phyloP scores from a whole-genome alignment of 495 filamentous ascomycete species.

The Podospora comata region DNA sequence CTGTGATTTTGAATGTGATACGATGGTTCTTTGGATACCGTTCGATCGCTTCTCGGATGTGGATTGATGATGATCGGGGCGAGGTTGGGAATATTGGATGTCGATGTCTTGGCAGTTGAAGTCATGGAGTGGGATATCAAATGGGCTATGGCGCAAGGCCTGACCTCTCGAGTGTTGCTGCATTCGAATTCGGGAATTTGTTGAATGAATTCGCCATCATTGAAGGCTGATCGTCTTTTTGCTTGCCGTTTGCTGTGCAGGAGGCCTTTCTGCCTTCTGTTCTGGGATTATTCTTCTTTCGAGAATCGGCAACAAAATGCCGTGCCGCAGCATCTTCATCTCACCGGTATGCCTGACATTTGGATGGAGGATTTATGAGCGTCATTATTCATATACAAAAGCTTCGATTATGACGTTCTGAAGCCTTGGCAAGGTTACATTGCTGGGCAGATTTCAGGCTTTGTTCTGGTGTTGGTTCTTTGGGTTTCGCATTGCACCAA shows the following conservation, averaged over 20 bases:
- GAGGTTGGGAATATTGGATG: no score
- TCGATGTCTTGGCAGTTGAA: no score
- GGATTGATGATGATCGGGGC: not conserved
- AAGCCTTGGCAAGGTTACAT: not conserved
- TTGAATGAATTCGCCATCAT: no score
- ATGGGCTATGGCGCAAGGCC: no score
- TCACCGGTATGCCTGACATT: not conserved
- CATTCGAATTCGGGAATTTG: no score
- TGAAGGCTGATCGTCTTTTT: no score
- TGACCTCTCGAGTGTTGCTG: no score
- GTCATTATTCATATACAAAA: not conserved
- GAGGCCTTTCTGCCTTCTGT: not conserved
- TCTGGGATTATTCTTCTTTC: not conserved
- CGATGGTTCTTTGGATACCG: not conserved
- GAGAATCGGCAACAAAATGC: not conserved
- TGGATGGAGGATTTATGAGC: not conserved
- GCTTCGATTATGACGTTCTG: not conserved
- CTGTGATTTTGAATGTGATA: not conserved
- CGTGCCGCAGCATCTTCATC: not conserved
- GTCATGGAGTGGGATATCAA: no score
- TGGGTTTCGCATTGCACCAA: not conserved
- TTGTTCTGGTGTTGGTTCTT: not conserved
- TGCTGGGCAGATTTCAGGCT: not conserved
- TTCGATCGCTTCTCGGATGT: not conserved
- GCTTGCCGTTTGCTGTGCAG: no score